Evolutionary conservation across 176 grass and related monocot genomes (phyloP), one percentile per base, ranked within the genome.

Genomic region (Oryza punctata): DNA sequence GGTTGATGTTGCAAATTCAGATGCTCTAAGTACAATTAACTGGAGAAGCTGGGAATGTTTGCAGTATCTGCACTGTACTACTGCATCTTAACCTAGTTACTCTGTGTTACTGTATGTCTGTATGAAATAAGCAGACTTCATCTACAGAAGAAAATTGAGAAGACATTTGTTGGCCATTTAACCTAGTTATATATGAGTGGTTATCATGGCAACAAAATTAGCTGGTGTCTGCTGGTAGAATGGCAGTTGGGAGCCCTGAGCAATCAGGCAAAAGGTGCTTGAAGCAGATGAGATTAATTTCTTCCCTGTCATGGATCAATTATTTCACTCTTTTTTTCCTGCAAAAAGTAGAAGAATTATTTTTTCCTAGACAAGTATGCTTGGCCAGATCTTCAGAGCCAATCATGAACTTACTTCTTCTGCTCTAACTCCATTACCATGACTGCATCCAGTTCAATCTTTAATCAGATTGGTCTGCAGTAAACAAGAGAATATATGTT

Each of bases 291-390:
- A 72, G 40, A 28, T 5, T 57, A 57, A 16, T 54, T 79, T n/a
- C 21, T 65, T 80, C 67, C 45, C 45, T n/a, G 7, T 57, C 59
- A 80, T 79, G 68, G 14, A 46, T n/a, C 75, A 79, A 85, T 79
- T 72, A 72, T 85, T 72, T 45, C 38, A 46, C 13, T 63, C 47
- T 50, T 54, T 65, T 52, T 43, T 8, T 8, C 37, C 37, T 79
- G 57, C 68, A 73, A 66, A 2, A n/a, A 75, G 8, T 13, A 40
- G 50, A 79, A 52, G 27, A 52, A 6, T 23, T 23, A 1, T 50
- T 78, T 47, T 63, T 70, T 21, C 10, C 0, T 27, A 18, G 50
- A 74, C 27, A n/a, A 19, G 64, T 65, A 64, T 26, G 75, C 2
- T 0, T 35, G 50, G 68, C 43, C 57, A 40, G 29, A 35, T 47